Conservation (phyloP, 495 filamentous ascomycete genomes). For the Podospora sp. region DNA sequence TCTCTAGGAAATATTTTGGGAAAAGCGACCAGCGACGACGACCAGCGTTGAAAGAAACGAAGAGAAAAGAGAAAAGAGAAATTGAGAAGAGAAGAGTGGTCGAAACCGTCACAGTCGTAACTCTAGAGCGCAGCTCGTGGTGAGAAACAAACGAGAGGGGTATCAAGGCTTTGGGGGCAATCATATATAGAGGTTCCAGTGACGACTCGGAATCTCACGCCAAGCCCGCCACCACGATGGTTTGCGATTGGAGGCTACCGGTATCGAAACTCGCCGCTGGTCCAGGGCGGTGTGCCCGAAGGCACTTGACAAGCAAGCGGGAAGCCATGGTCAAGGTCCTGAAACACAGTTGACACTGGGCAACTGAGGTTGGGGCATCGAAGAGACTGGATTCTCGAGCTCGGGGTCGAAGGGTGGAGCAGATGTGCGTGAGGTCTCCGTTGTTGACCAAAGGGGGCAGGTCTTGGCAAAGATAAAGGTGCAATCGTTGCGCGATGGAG, state of each 20-base stretch:
- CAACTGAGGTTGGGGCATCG: neutral
- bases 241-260: neutral
- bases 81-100: slow-evolving; percentile 26
- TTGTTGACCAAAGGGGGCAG: neutral
- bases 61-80: slow-evolving; percentile 21
- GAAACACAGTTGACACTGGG: slow-evolving; percentile 38
- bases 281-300: slow-evolving; percentile 7
- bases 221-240: slow-evolving; percentile 23
- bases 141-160: slow-evolving; percentile 23
- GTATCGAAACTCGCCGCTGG: neutral
- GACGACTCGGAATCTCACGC: slow-evolving; percentile 21
- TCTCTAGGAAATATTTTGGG: slow-evolving; percentile 2
- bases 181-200: slow-evolving; percentile 35
- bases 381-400: slow-evolving; percentile 2
- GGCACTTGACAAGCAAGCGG: slow-evolving; percentile 32
- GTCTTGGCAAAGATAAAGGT: slow-evolving; percentile 5
- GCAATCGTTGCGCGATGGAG: neutral
- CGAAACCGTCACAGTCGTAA: slow-evolving; percentile 26
- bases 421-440: neutral
- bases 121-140: slow-evolving; percentile 43
- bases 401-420: neutral
- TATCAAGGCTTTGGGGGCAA: slow-evolving; percentile 18
- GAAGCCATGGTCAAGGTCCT: slow-evolving; percentile 26
- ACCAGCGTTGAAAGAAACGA: slow-evolving; percentile 39
- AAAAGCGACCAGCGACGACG: slow-evolving; percentile 39